A percentile compares a stretch with the other conserved stretches of the same genome.
Evolutionary conservation across 2,329 filamentous ascomycete species (phyloP).

Genomic region (Meredithiella fracta): DNA sequence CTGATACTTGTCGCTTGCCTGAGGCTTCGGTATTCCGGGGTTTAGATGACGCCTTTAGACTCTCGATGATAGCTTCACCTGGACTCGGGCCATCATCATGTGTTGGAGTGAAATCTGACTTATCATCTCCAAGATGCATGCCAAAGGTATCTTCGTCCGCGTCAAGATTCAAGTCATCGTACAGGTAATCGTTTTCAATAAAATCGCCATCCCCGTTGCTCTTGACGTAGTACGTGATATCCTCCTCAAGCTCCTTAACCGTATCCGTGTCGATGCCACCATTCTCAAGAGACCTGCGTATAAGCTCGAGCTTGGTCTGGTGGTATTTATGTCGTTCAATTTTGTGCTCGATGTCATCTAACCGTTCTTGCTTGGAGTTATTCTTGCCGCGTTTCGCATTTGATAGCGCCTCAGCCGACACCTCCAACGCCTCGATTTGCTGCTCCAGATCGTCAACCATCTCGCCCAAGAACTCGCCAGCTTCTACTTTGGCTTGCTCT

Average conservation of each 20-base stretch:
- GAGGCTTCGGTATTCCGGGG: conserved; percentile 34
- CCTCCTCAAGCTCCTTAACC: conserved; percentile 77
- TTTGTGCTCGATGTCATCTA: conserved; percentile 67
- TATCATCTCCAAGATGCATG: conserved; percentile 64
- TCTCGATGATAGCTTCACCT: conserved; percentile 13
- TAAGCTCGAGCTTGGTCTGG: conserved; percentile 76
- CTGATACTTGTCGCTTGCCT: conserved; percentile 55
- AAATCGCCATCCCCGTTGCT: conserved; percentile 81
- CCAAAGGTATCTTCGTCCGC: conserved; percentile 84
- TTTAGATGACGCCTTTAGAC: conserved; percentile 25
- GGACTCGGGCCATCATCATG: conserved; percentile 54
- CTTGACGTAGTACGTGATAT: conserved; percentile 87
- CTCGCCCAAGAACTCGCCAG: conserved; percentile 66
- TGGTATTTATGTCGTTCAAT: conserved; percentile 97
- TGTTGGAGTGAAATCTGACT: conserved; percentile 82
- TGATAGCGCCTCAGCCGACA: conserved; percentile 73
- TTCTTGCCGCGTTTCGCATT: conserved; percentile 91
- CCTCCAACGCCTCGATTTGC: conserved; percentile 84
- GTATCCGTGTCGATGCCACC: conserved; percentile 75
- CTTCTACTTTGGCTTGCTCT: conserved; percentile 84
- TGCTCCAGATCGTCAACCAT: conserved; percentile 88
- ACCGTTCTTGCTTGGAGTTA: conserved; percentile 70
- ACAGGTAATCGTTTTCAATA: conserved; percentile 85
- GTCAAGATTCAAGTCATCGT: conserved; percentile 82
- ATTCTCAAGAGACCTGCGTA: conserved; percentile 81